phyloP scores from a whole-genome alignment of 192 early-diverging fungal species.

The Funneliformis geosporum region DNA sequence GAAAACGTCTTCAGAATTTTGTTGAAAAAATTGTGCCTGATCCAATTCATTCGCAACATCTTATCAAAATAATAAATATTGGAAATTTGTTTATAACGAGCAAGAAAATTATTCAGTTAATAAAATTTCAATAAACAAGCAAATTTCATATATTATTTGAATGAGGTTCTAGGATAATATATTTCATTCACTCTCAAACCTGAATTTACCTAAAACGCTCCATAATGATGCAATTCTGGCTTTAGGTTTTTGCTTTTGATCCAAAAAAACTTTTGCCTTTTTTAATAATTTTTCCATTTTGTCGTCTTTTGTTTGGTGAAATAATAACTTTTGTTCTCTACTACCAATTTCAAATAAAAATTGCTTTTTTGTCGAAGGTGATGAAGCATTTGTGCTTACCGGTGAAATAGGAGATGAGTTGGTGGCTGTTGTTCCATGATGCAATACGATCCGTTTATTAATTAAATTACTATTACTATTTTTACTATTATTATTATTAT shows the following conservation, averaged over 20 bases:
- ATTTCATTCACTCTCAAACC: background rate
- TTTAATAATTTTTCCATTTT: conserved; percentile 67
- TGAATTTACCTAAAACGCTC: conserved; percentile 65
- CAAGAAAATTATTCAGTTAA: background rate
- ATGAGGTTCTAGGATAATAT: no score
- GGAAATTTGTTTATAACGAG: background rate
- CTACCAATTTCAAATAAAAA: conserved; percentile 30
- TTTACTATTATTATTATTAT: background rate
- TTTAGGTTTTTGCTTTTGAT: conserved; percentile 75
- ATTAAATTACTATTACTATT: no score
- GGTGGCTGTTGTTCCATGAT: background rate
- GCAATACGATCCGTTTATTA: background rate
- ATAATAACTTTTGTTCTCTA: conserved; percentile 24
- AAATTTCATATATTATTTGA: background rate
- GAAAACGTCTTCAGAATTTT: conserved; percentile 73
- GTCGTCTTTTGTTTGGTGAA: conserved; percentile 31
- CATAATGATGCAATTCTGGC: conserved; percentile 64
- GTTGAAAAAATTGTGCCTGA: conserved; percentile 75
- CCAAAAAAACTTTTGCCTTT: conserved; percentile 74
- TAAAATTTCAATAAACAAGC: background rate
- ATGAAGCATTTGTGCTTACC: conserved; percentile 21
- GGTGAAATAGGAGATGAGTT: background rate
- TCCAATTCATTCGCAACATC: conserved; percentile 69
- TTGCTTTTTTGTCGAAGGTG: conserved; percentile 37
- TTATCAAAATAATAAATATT: conserved; percentile 22